Evolutionary conservation across 2,329 filamentous ascomycete genomes (phyloP).

Genomic region (Botrytis elliptica): DNA sequence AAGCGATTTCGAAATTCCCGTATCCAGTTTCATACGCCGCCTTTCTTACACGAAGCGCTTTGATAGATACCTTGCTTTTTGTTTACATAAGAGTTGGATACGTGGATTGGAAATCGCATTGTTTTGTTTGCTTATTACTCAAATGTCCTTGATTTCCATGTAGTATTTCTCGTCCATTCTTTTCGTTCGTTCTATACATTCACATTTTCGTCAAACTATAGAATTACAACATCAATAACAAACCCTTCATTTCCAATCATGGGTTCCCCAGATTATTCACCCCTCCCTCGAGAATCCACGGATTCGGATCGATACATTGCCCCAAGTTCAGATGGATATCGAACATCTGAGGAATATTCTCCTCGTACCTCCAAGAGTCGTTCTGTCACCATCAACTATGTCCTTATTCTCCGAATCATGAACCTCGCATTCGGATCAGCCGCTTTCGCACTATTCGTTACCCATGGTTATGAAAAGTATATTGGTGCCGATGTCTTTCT

Average conservation of each 20-base stretch:
- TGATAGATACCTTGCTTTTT: background rate
- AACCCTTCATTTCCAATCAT: background rate
- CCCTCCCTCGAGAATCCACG: conserved; percentile 7
- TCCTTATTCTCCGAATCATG: background rate
- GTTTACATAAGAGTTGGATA: background rate
- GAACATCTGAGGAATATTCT: background rate
- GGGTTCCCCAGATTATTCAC: conserved; percentile 1
- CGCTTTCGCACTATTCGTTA: background rate
- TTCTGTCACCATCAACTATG: background rate
- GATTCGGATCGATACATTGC: conserved; percentile 7
- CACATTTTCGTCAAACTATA: background rate
- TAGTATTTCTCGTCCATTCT: background rate
- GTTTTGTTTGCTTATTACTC: background rate
- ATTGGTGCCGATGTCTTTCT: background rate
- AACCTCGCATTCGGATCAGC: background rate
- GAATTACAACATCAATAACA: background rate
- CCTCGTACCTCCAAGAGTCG: background rate
- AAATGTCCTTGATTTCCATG: background rate
- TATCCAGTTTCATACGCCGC: background rate
- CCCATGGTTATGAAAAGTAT: background rate
- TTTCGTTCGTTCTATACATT: background rate
- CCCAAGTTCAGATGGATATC: background rate
- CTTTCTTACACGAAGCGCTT: background rate
- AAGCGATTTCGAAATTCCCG: background rate
- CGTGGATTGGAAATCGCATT: background rate